A percentile compares a stretch with the other conserved stretches of the same genome.
Evolutionary conservation across 2,329 filamentous ascomycete species (phyloP).

Genomic region (Colletotrichum tabaci): DNA sequence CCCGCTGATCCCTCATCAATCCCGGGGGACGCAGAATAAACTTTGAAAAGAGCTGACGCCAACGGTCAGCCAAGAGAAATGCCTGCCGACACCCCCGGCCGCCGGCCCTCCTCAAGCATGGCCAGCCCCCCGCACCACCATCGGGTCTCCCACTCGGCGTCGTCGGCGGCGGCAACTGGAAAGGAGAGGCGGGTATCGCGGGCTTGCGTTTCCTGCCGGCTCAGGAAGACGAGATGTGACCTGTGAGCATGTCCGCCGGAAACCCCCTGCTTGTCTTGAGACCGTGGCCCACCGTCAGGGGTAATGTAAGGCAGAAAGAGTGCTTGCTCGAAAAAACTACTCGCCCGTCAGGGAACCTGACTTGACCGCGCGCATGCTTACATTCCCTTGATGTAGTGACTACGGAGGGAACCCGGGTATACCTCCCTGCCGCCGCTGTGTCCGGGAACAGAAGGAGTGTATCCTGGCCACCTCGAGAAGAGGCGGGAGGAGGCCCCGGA

Average conservation of each 20-base stretch:
- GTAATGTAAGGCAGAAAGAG: background rate
- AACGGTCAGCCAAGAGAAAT: constrained; percentile 2
- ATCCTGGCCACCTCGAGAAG: constrained; percentile 58
- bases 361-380: background rate
- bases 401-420: constrained; percentile 52
- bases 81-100: constrained; percentile 28
- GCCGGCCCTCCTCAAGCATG: constrained; percentile 7
- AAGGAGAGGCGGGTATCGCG: constrained; percentile 51
- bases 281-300: constrained; percentile 7
- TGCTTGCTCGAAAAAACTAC: constrained; percentile 1
- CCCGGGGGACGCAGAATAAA: too few relatives aligned
- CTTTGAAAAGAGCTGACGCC: background rate
- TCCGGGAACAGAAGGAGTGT: constrained; percentile 56
- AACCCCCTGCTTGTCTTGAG: constrained; percentile 16
- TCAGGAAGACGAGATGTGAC: constrained; percentile 52
- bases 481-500: constrained; percentile 53
- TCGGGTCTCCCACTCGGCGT: constrained; percentile 20
- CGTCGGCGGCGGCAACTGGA: constrained; percentile 35
- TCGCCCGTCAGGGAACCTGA: too few relatives aligned
- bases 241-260: constrained; percentile 46
- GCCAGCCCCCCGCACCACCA: constrained; percentile 20
- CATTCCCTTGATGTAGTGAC: constrained; percentile 46
- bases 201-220: constrained; percentile 51
- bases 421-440: constrained; percentile 56
- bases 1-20: too few relatives aligned